Base-by-base conservation (phyloP, 1,284 basidiomycete genomes). In the Microbotryum scabiosae region DNA sequence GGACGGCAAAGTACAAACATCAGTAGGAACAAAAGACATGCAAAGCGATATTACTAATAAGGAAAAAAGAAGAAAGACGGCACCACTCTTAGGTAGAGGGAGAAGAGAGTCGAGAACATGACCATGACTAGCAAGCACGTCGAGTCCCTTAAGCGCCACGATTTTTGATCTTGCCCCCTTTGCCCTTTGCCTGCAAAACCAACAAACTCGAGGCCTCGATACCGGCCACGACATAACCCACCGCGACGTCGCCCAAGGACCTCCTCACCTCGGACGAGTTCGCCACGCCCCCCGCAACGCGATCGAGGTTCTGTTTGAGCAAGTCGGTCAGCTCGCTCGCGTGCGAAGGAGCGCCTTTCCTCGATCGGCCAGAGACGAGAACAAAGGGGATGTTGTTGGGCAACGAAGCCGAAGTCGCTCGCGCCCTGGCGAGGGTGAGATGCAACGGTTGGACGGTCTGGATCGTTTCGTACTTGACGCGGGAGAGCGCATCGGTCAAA, bases 161-260 rank as follows among this genome's bases (percentile, higher is more conserved):
- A 30, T 41, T 41, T 12, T 41, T 41, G 12, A 64, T 59, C 36
- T 45, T 52, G 4, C 63, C 63, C 3, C 61, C 52, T 49, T 62
- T 63, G 5, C 60, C 64, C 23, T 62, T 62, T 21, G 48, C 51
- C 56, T 68, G 66, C 3, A 66, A 48, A 16, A 68, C 60, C 28
- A 66, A 28, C 12, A 69, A 49, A 36, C 48, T 43, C 23, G 32
- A 69, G 18, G 64, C 65, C 50, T 69, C 63, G 14, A 74, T 73
- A 8, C 83, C 81, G 1, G 81, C 78, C 8, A 85, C 78, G 18
- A 89, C 81, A 72, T 88, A 81, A 30, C 84, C 83, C 21, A 84
- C 82, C 14, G 83, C 85, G n/a, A 86, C 82, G 73, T 90, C 87
- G 4, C 89, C 89, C 50, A 90, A 79, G 5, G 88, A 88, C 80